Evolutionary conservation across 2,329 filamentous ascomycete species (phyloP).

Genomic region (Emmonsiellopsis sp.): DNA sequence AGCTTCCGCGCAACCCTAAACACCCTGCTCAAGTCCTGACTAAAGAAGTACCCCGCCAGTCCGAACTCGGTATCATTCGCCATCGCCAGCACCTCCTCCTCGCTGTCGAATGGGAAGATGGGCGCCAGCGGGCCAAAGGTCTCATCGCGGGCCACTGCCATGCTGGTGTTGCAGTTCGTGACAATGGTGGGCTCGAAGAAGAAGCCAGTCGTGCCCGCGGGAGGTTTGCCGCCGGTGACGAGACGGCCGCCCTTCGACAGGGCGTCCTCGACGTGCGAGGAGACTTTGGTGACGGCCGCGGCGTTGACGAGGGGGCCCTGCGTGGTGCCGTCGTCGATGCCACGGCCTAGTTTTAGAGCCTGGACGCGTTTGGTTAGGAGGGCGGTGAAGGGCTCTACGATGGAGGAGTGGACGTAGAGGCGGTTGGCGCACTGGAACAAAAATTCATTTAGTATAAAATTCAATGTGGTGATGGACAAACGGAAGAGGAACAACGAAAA

Average conservation of each 20-base stretch:
- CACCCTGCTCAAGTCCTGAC: constrained; percentile 50
- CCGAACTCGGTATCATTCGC: constrained; percentile 23
- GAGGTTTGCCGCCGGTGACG: constrained; percentile 17
- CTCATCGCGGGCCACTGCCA: constrained; percentile 20
- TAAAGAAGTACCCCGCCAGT: constrained; percentile 31
- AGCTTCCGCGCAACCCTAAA: constrained; percentile 59
- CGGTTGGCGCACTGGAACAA: constrained; percentile 21
- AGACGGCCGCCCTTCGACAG: constrained; percentile 20
- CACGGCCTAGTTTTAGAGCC: constrained; percentile 22
- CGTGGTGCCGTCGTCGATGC: constrained; percentile 22
- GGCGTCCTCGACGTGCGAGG: constrained; percentile 15
- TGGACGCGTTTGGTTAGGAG: constrained; percentile 39
- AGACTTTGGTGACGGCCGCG: constrained; percentile 15
- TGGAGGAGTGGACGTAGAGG: constrained; percentile 31
- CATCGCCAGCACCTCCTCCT: constrained; percentile 21
- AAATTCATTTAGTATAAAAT: too few species aligned
- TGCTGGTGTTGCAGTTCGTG: constrained; percentile 12
- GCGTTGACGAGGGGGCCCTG: constrained; percentile 18
- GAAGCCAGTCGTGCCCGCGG: neutral
- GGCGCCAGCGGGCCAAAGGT: constrained; percentile 21
- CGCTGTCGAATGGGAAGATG: constrained; percentile 15
- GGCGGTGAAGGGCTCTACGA: constrained; percentile 37
- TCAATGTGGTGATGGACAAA: too few species aligned
- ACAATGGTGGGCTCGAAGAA: constrained; percentile 1
- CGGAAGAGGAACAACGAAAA: too few species aligned